Conservation (phyloP, 768 basidiomycete genomes). For the Scleroderma citrinum region DNA sequence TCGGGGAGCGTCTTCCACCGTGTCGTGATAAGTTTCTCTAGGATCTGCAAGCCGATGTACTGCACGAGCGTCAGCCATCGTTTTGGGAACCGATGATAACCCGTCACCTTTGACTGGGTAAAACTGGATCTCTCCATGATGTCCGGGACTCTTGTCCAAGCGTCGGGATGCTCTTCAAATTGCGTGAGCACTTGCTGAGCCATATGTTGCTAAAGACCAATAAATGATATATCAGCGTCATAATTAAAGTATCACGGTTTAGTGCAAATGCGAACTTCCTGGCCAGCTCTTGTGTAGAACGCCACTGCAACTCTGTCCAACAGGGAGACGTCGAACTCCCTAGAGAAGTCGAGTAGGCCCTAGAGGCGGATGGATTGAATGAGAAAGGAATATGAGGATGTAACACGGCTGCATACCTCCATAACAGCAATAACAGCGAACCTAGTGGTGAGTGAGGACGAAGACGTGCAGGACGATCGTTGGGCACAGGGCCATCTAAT, state of each 20-base stretch:
- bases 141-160: slow-evolving; percentile 95
- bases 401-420: slow-evolving; percentile 29
- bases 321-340: slow-evolving; percentile 87
- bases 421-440: slow-evolving; percentile 21
- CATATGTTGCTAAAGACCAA: slow-evolving; percentile 70
- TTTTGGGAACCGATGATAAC: background rate
- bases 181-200: slow-evolving; percentile 94
- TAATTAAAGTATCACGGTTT: slow-evolving; percentile 2
- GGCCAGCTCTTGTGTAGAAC: slow-evolving; percentile 80
- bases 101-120: slow-evolving; percentile 74
- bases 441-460: slow-evolving; percentile 11
- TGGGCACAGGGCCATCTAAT: slow-evolving; percentile 35
- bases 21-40: slow-evolving; percentile 91
- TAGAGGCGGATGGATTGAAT: slow-evolving; percentile 24
- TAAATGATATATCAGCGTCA: slow-evolving; percentile 6
- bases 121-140: slow-evolving; percentile 82
- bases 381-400: slow-evolving; percentile 1
- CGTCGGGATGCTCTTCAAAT: slow-evolving; percentile 92
- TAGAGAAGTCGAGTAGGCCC: slow-evolving; percentile 90
- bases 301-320: slow-evolving; percentile 92
- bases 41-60: slow-evolving; percentile 96
- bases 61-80: slow-evolving; percentile 28
- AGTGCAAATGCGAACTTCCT: slow-evolving; percentile 54
- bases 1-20: slow-evolving; percentile 96
- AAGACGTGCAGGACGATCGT: slow-evolving; percentile 8